Percentiles rank a stretch among this genome's conserved stretches.
Evolutionary conservation across 495 filamentous ascomycete genomes (phyloP).

Genomic region (Penicillium malachiteum): DNA sequence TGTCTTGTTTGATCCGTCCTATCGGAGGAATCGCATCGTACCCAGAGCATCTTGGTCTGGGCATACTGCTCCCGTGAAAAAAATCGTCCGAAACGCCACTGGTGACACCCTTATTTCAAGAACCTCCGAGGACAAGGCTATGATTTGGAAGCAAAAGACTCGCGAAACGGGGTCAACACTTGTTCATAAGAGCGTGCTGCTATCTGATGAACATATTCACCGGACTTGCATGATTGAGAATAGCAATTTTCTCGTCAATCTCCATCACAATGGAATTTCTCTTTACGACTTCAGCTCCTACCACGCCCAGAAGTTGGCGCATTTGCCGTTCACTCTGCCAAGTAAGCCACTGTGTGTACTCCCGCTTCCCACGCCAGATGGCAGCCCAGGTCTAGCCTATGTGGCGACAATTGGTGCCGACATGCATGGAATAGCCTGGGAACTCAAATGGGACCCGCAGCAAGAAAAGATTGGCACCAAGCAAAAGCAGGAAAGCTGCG

Average conservation of each 20-base stretch:
- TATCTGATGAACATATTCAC: slow-evolving; percentile 73
- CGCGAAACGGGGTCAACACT: slow-evolving; percentile 51
- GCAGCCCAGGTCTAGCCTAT: slow-evolving; percentile 51
- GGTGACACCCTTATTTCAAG: slow-evolving; percentile 79
- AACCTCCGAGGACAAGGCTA: slow-evolving; percentile 73
- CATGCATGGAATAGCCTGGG: slow-evolving; percentile 84
- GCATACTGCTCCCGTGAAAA: slow-evolving; percentile 76
- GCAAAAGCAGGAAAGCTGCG: slow-evolving; percentile 24
- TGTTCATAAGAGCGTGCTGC: slow-evolving; percentile 66
- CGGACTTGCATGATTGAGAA: slow-evolving; percentile 73
- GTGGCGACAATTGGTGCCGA: slow-evolving; percentile 81
- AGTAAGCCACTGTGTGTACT: slow-evolving; percentile 84
- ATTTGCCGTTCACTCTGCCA: slow-evolving; percentile 56
- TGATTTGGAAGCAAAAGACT: slow-evolving; percentile 74
- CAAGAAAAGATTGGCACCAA: slow-evolving; percentile 20
- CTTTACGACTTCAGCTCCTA: slow-evolving; percentile 74
- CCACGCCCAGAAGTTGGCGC: slow-evolving; percentile 55
- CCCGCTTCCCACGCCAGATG: slow-evolving; percentile 64
- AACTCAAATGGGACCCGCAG: slow-evolving; percentile 52
- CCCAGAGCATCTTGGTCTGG: slow-evolving; percentile 73
- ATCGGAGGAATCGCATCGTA: slow-evolving; percentile 59
- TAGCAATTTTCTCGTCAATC: slow-evolving; percentile 75
- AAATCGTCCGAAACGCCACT: slow-evolving; percentile 78
- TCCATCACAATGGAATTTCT: slow-evolving; percentile 73
- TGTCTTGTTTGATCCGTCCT: slow-evolving; percentile 75